These are phyloP conservation scores for Rhizodiscina lignyota DNA, from an alignment of 495 filamentous ascomycete species.

Conservation along the genomic window DNA sequence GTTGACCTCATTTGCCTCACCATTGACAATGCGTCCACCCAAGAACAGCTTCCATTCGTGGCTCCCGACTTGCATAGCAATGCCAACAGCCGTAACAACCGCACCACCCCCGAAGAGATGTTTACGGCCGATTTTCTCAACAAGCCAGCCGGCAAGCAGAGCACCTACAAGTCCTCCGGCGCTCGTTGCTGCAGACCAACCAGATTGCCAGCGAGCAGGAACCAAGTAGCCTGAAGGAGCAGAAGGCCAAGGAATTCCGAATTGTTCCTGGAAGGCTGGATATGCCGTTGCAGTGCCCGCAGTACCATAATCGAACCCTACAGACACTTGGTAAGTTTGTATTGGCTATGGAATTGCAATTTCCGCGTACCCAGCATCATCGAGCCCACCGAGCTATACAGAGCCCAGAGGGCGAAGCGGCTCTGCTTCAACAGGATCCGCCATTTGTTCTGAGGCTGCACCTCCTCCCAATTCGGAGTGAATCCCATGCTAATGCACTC, in stretches of 20 bases:
- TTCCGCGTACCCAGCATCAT: too few species aligned
- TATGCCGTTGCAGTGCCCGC: slow-evolving; percentile 1
- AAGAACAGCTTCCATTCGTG: background rate
- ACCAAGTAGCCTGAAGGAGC: slow-evolving; percentile 1
- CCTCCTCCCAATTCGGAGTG: too few species aligned
- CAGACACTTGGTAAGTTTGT: too few species aligned
- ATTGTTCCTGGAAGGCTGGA: background rate
- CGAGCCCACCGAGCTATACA: too few species aligned
- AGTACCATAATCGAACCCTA: slow-evolving; percentile 1
- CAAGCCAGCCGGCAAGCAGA: background rate
- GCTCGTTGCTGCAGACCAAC: background rate
- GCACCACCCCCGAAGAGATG: background rate
- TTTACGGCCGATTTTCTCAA: background rate
- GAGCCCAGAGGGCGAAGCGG: too few species aligned
- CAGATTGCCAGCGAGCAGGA: slow-evolving; percentile 1
- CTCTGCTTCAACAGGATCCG: too few species aligned
- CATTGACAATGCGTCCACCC: too few species aligned
- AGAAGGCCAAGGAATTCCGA: background rate
- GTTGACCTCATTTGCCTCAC: too few species aligned
- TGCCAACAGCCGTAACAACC: background rate
- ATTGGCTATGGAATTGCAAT: too few species aligned
- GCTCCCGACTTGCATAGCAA: background rate
- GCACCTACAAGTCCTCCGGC: background rate
- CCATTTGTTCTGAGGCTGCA: too few species aligned
- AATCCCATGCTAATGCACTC: too few species aligned